A percentile compares a stretch with the other conserved stretches of the same genome.
phyloP scores from a whole-genome alignment of 2,329 filamentous ascomycete genomes.

The Thielaviopsis ethacetica region DNA sequence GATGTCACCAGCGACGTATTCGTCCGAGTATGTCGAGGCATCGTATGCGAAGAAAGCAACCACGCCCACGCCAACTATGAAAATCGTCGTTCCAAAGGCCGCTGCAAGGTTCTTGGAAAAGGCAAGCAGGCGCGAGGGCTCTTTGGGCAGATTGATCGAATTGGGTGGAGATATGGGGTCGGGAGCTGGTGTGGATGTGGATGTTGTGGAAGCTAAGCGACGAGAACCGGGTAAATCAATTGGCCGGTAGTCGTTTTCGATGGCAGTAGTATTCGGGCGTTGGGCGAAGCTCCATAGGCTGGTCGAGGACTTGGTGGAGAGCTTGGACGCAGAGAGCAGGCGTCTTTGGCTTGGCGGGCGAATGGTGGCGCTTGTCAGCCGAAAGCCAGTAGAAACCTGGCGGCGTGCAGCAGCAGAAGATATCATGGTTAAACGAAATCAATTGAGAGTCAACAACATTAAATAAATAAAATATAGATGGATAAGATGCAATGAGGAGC shows the following conservation, averaged over 20 bases:
- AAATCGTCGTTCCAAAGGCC: conserved; percentile 57
- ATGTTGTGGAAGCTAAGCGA: conserved; percentile 1
- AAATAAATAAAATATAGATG: neutral
- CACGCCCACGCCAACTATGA: conserved; percentile 51
- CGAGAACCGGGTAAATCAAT: neutral
- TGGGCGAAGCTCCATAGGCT: neutral
- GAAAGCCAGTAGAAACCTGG: neutral
- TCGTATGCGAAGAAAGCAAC: conserved; percentile 88
- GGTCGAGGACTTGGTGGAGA: neutral
- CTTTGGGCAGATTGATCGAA: conserved; percentile 20
- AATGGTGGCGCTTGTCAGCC: neutral
- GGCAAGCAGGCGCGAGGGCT: conserved; percentile 30
- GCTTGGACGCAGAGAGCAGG: neutral
- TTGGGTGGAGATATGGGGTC: neutral
- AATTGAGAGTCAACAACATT: neutral
- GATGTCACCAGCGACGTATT: conserved; percentile 51
- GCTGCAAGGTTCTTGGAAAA: conserved; percentile 56
- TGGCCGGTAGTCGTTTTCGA: neutral
- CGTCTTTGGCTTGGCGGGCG: neutral
- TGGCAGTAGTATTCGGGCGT: neutral
- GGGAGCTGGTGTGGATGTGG: neutral
- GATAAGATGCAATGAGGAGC: neutral
- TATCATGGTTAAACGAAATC: neutral
- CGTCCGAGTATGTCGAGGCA: conserved; percentile 72
- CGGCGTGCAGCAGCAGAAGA: neutral